Evolutionary conservation across 306 rosid genomes (phyloP), one percentile per base, ranked within the genome.

Genomic region (Quercus robur): DNA sequence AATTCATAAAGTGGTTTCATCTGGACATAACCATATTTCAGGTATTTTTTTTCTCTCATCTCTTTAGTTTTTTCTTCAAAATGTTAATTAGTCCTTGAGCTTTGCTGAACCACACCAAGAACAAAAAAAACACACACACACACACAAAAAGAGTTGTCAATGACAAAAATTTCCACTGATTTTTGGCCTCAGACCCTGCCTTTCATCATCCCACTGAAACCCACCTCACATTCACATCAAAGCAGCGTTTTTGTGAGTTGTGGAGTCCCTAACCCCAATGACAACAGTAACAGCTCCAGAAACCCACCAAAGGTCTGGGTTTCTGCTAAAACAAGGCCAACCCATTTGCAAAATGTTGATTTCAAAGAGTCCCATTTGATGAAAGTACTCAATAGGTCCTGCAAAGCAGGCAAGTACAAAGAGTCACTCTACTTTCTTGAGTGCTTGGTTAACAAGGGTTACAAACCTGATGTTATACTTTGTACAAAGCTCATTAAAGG

Each of bases 401-500:
- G 91, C 84, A 89, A 89, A 73, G 82, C 86, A 18, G 93, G 95
- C 5, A 87, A 89, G 56, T 86, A 74, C 84, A 90, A 83, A 18
- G 99, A 94, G 19, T 77, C 97, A 7, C 84, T 94, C 17, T 90
- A 93, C 81, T 89, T 87, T 83, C 95, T 94, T 52, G 91, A 88
- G 71, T 87, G 85, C 15, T 70, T 87, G 91, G 97, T 89, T 49
- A 83, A 79, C 78, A 85, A 73, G 84, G 93, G 93, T 55, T 89
- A 85, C 76, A 90, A 84, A 44, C 99, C 99, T 44, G 94, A 86
- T 58, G 91, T 86, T 8, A 78, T 90, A 51, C 90, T 91, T 19
- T 88, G 93, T 85, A 94, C 99, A 5, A 93, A 90, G 84, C 84
- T 94, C 58, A 83, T 94, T 52, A 89, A 91, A 67, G 97, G 97